Base-by-base conservation (phyloP, 257 asterid species). In the Ophiorrhiza pumila region DNA sequence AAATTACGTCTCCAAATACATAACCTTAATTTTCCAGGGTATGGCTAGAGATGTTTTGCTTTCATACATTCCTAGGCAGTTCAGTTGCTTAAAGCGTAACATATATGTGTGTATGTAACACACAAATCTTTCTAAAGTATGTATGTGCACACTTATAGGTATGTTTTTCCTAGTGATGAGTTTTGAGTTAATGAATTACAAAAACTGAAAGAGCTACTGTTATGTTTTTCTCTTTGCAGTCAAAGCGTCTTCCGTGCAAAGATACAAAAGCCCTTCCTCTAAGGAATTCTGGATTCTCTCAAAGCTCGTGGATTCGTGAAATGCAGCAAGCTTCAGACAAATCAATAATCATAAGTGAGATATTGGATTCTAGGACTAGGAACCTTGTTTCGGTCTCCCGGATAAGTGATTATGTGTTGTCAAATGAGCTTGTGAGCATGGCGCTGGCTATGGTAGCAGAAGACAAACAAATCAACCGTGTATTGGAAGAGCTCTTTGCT, bases 391-490 rank as follows among this genome's bases (percentile, higher is more conserved):
- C 98, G 0, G 97, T 91, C 52, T 91, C 98, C 46, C 79, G 96
- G 80, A 93, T 93, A 73, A 93, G 98, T 79, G 98, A 93, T 78
- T 93, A 93, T 25, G 98, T 93, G 55, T 85, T 93, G 64, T 93
- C 98, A 69, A 91, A 93, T 79, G 98, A 89, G 88, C 90, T 93
- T 83, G 96, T 93, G 78, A 93, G 98, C 89, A 93, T 93, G 98
- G 97, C 98, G 0, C 92, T 93, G 43, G 98, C 98, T 60, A 91
- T 93, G 98, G 98, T 93, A 62, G 98, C 98, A 20, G 97, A 93
- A 85, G 98, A 91, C 87, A 93, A 93, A 73, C 96, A 93, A 82
- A 93, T 93, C 83, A 93, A 93, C 71, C 96, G 96, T 37, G 98
- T 91, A 42, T 83, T 89, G 20, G 97, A 93, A 83, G 97, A 93